Evolutionary conservation across 495 filamentous ascomycete genomes (phyloP).

Genomic region (Bacidia rubella): DNA sequence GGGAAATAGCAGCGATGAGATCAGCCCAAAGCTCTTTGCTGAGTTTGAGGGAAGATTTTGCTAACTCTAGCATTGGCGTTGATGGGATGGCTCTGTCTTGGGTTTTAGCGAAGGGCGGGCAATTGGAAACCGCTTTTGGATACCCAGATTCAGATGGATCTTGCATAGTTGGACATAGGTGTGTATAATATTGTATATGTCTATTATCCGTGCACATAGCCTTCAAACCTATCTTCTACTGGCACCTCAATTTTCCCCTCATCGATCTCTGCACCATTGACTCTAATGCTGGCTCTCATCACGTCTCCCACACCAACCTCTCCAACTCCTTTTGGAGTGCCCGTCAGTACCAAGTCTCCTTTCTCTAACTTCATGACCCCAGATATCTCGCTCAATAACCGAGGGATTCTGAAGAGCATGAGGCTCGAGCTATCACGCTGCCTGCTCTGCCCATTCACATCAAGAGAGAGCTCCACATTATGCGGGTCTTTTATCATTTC

Average conservation of each 20-base stretch:
- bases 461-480: constrained; percentile 69
- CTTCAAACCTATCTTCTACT: constrained; percentile 47
- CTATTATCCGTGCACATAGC: background rate
- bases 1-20: constrained; percentile 85
- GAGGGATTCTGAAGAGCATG: constrained; percentile 87
- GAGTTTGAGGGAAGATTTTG: constrained; percentile 72
- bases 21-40: constrained; percentile 65
- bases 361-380: constrained; percentile 86
- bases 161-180: background rate
- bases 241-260: constrained; percentile 74
- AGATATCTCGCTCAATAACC: constrained; percentile 76
- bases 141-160: background rate
- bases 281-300: constrained; percentile 71
- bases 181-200: background rate
- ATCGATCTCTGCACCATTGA: constrained; percentile 71
- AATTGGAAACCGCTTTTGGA: background rate
- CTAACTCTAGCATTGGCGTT: background rate
- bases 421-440: constrained; percentile 79
- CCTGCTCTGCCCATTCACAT: constrained; percentile 55
- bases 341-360: constrained; percentile 86
- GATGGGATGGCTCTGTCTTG: constrained; percentile 10
- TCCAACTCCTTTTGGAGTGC: constrained; percentile 93
- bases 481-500: constrained; percentile 72
- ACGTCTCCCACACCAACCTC: constrained; percentile 74
- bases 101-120: background rate